Evolutionary conservation across 805 yeast species (phyloP).

Genomic region (Saccharomyces jurei): DNA sequence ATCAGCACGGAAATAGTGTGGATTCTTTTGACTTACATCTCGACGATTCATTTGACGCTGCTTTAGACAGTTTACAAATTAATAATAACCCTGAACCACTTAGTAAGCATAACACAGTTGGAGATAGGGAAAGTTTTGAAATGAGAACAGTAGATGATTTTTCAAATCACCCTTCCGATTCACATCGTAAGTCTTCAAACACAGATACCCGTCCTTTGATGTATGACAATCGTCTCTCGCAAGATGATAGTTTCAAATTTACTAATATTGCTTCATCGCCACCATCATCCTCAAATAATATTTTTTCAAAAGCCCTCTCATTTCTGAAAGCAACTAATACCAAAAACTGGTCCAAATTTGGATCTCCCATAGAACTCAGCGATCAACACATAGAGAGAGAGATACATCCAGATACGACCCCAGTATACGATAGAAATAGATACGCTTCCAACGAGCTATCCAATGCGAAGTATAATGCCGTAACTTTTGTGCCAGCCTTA

Average conservation of each 20-base stretch:
- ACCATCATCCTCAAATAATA: not conserved
- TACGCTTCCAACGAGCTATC: constrained; percentile 73
- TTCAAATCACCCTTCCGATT: constrained; percentile 1
- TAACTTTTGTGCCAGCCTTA: constrained; percentile 80
- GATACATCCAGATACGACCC: constrained; percentile 37
- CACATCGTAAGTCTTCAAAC: constrained; percentile 12
- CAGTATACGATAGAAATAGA: constrained; percentile 27
- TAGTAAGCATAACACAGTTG: constrained; percentile 9
- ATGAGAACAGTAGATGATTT: constrained; percentile 19
- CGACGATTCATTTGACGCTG: constrained; percentile 55
- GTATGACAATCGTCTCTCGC: constrained; percentile 2
- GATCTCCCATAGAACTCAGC: constrained; percentile 9
- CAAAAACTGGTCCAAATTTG: not conserved
- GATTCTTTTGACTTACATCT: constrained; percentile 53
- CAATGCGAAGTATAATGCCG: constrained; percentile 87
- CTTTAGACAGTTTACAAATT: constrained; percentile 45
- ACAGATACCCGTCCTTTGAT: constrained; percentile 16
- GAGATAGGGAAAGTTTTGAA: constrained; percentile 24
- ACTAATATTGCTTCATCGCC: constrained; percentile 1
- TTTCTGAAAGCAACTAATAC: constrained; percentile 27
- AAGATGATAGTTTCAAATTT: constrained; percentile 1
- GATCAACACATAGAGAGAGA: constrained; percentile 33
- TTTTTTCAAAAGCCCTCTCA: constrained; percentile 3
- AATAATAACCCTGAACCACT: constrained; percentile 27
- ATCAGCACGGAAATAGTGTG: constrained; percentile 19